Conservation (phyloP, 2,329 filamentous ascomycete genomes). For the Ophiostoma pallidulum region DNA sequence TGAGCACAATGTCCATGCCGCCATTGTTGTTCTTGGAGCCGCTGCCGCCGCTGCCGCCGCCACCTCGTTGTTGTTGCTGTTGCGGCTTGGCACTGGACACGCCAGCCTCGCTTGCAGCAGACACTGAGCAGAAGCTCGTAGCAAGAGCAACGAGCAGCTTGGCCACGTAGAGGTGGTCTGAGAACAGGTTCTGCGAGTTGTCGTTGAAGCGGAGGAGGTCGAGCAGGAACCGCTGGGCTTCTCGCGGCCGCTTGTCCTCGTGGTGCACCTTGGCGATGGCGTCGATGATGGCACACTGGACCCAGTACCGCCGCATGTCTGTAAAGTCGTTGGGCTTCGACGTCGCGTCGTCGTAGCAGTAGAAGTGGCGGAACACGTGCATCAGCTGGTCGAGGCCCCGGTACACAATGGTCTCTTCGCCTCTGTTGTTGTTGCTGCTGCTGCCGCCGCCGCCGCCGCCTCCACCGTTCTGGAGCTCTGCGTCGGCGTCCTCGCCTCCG, state of each 20-base stretch:
- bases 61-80: conserved; percentile 6
- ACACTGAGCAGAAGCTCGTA: conserved; percentile 48
- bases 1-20: conserved; percentile 22
- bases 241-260: conserved; percentile 66
- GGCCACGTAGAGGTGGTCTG: conserved; percentile 82
- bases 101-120: conserved; percentile 17
- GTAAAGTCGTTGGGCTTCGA: conserved; percentile 85
- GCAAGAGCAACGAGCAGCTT: conserved; percentile 59
- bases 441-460: neutral
- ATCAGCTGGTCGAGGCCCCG: conserved; percentile 55
- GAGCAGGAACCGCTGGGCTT: conserved; percentile 74
- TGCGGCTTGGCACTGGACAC: too few species aligned
- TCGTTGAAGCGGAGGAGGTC: conserved; percentile 91
- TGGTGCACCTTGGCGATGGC: conserved; percentile 74
- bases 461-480: neutral
- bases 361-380: conserved; percentile 78
- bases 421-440: too few species aligned
- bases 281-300: conserved; percentile 74
- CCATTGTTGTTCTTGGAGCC: neutral
- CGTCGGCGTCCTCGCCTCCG: neutral
- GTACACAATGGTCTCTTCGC: conserved; percentile 12
- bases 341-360: conserved; percentile 73
- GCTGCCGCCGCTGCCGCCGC: conserved; percentile 9
- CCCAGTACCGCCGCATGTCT: conserved; percentile 73
- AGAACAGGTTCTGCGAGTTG: conserved; percentile 80